These are phyloP conservation scores for Huiozyma naganishii DNA, from an alignment of 805 yeast species.

Conservation along the genomic window DNA sequence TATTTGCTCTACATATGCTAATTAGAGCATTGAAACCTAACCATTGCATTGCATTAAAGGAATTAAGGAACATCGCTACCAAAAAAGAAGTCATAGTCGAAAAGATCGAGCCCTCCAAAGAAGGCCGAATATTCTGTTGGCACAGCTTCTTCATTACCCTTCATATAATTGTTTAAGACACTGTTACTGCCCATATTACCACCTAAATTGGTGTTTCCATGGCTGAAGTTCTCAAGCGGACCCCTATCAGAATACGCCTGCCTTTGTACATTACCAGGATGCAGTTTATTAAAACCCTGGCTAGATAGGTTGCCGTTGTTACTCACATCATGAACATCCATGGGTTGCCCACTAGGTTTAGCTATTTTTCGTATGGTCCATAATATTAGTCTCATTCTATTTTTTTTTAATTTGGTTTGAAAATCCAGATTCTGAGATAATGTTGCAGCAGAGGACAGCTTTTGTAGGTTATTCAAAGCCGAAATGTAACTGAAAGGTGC, in stretches of 20 bases:
- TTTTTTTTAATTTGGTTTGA: conserved; percentile 1
- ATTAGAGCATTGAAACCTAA: no score
- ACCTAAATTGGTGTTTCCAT: neutral
- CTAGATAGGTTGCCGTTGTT: no score
- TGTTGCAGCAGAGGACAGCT: conserved; percentile 11
- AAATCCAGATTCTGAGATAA: conserved; percentile 8
- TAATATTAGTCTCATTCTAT: neutral
- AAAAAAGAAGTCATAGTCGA: conserved; percentile 23
- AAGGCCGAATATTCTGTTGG: conserved; percentile 12
- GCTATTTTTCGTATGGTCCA: neutral
- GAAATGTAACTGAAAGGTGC: conserved; percentile 1
- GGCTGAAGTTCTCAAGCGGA: no score
- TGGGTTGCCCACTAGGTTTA: neutral
- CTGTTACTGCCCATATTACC: neutral
- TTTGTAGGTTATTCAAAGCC: conserved; percentile 10
- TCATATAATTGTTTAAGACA: no score
- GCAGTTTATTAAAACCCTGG: no score
- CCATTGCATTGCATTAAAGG: no score
- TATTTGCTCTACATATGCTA: no score
- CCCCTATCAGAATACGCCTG: no score
- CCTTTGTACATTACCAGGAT: no score
- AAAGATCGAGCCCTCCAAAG: conserved; percentile 22
- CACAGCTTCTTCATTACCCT: neutral
- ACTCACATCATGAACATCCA: neutral
- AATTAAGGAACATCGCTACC: conserved; percentile 14